These are phyloP conservation scores for Torulaspora microellipsoides DNA, from an alignment of 805 yeast species.

Conservation along the genomic window DNA sequence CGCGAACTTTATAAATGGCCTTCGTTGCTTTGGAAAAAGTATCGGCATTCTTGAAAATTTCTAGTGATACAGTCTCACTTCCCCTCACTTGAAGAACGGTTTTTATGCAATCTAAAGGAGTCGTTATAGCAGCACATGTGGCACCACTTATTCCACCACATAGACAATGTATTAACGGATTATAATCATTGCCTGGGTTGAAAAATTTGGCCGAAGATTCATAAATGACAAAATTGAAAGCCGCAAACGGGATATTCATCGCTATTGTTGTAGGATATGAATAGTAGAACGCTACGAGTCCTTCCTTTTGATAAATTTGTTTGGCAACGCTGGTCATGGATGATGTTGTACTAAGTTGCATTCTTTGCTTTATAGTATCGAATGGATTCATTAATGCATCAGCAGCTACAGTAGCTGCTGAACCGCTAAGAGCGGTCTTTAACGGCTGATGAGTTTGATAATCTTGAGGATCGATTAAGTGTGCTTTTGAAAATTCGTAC, in stretches of 20 bases:
- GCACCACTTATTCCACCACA: constrained; percentile 95
- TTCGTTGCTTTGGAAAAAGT: constrained; percentile 69
- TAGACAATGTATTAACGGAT: constrained; percentile 87
- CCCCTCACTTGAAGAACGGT: constrained; percentile 86
- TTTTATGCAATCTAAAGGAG: constrained; percentile 91
- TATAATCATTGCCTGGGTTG: constrained; percentile 74
- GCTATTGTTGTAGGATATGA: constrained; percentile 92
- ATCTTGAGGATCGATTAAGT: constrained; percentile 34
- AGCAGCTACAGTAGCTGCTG: constrained; percentile 85
- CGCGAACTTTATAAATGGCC: constrained; percentile 58
- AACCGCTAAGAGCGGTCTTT: constrained; percentile 83
- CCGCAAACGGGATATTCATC: constrained; percentile 92
- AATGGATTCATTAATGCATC: constrained; percentile 98
- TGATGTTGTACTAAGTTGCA: constrained; percentile 54
- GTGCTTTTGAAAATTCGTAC: constrained; percentile 63
- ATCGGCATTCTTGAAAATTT: constrained; percentile 44
- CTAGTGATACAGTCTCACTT: constrained; percentile 38
- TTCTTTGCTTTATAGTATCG: constrained; percentile 90
- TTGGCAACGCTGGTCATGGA: constrained; percentile 30
- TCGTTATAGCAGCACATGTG: constrained; percentile 88
- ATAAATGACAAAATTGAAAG: constrained; percentile 87
- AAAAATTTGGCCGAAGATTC: constrained; percentile 74
- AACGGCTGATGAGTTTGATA: constrained; percentile 56
- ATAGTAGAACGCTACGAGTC: constrained; percentile 76
- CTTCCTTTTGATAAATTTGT: constrained; percentile 55